phyloP scores from a whole-genome alignment of 768 basidiomycete genomes.

The Boletus pseudo-olivaceus region DNA sequence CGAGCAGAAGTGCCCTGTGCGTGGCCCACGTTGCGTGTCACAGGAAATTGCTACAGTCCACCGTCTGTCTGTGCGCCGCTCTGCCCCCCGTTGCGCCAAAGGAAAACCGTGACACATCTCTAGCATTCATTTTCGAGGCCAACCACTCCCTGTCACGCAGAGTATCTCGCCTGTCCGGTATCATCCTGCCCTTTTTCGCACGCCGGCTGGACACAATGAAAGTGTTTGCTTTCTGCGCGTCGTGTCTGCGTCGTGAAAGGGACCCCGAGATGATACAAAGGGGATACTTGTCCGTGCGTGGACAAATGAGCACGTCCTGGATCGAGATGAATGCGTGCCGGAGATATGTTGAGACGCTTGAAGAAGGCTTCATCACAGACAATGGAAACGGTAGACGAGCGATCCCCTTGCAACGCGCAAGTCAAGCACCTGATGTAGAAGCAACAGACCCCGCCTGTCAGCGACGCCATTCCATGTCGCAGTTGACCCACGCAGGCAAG shows the following conservation, averaged over 20 bases:
- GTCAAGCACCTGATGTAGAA: conserved; percentile 1
- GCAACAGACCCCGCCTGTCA: conserved; percentile 12
- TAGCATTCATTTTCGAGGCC: conserved; percentile 25
- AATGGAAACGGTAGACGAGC: conserved; percentile 21
- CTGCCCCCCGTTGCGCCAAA: conserved; percentile 26
- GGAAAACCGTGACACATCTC: conserved; percentile 51
- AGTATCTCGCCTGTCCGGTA: conserved; percentile 47
- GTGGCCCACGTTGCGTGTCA: conserved; percentile 28
- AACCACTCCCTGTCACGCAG: conserved; percentile 11
- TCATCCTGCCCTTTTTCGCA: conserved; percentile 42
- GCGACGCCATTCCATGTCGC: conserved; percentile 22
- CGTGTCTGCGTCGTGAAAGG: conserved; percentile 27
- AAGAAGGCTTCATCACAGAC: conserved; percentile 40
- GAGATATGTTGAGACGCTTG: conserved; percentile 42
- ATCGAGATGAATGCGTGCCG: conserved; percentile 45
- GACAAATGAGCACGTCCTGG: conserved; percentile 12
- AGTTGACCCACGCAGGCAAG: conserved; percentile 21
- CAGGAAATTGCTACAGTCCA: conserved; percentile 4
- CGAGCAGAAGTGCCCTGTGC: conserved; percentile 31
- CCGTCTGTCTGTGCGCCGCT: conserved; percentile 41
- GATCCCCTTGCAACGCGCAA: conserved; percentile 11
- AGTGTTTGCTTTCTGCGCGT: conserved; percentile 27
- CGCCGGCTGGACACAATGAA: conserved; percentile 22
- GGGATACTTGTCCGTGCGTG: conserved; percentile 41
- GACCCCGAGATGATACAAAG: conserved; percentile 54